Conservation (phyloP, 148 eudicot genomes). For the Persicaria tinctoria region DNA sequence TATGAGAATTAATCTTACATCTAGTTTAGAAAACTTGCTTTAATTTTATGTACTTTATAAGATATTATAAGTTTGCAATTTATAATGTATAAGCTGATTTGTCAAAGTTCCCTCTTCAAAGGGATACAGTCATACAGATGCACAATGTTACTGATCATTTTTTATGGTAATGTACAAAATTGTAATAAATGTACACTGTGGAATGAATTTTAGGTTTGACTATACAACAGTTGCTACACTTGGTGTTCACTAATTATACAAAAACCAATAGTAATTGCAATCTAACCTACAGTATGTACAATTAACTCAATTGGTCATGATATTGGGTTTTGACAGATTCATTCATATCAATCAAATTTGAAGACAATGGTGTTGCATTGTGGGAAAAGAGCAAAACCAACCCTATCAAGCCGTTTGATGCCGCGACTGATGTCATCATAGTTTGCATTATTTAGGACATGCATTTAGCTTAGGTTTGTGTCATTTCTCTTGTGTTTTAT, state of each 20-base stretch:
- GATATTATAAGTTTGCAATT: no score
- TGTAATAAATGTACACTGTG: neutral
- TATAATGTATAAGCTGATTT: no score
- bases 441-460: no score
- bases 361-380: slow-evolving; percentile 11
- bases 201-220: neutral
- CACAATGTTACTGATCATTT: no score
- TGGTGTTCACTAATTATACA: neutral
- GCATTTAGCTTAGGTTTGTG: no score
- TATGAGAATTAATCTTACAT: no score
- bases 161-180: neutral
- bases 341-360: slow-evolving; percentile 15
- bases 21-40: no score
- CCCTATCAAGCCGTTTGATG: neutral
- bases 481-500: no score
- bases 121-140: no score
- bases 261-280: neutral
- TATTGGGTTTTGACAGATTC: slow-evolving; percentile 2
- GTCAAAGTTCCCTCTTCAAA: neutral
- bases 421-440: no score
- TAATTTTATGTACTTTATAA: no score
- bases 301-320: neutral
- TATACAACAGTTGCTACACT: neutral
- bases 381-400: slow-evolving; percentile 6
- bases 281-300: no score